A percentile compares a stretch with the other conserved stretches of the same genome.
These are phyloP conservation scores for Moniliella sp. DNA, from an alignment of 1,284 basidiomycete species.

Conservation along the genomic window DNA sequence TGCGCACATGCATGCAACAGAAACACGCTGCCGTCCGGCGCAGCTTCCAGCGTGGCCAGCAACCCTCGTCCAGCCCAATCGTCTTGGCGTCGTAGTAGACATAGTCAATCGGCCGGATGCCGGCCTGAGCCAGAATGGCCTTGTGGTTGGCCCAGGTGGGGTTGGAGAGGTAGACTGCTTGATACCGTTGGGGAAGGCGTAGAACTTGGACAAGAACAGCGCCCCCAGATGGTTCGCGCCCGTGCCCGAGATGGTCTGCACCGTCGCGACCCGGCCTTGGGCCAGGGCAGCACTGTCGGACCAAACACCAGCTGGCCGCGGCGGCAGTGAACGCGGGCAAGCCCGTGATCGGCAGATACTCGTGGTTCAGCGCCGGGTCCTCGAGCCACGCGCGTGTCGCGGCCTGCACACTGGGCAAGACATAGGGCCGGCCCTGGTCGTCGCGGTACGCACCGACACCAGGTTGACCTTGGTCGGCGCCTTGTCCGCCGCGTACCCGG, in stretches of 20 bases:
- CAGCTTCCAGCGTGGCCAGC: constrained; percentile 31
- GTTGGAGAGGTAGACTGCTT: constrained; percentile 68
- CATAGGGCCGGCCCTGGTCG: constrained; percentile 79
- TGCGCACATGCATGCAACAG: constrained; percentile 41
- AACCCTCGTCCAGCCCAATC: constrained; percentile 32
- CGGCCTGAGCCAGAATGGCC: constrained; percentile 53
- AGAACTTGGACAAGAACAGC: constrained; percentile 65
- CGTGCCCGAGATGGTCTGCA: constrained; percentile 92
- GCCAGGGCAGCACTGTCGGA: constrained; percentile 46
- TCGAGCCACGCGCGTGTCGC: constrained; percentile 51
- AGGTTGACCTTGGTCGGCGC: constrained; percentile 84
- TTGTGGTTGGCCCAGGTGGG: constrained; percentile 98
- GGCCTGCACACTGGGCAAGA: constrained; percentile 71
- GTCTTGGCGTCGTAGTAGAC: constrained; percentile 38
- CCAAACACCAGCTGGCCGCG: constrained; percentile 81
- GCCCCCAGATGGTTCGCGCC: constrained; percentile 90
- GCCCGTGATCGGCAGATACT: constrained; percentile 91
- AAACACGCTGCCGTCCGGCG: constrained; percentile 38
- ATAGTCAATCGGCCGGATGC: constrained; percentile 75
- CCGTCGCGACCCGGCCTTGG: constrained; percentile 52
- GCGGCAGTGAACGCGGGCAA: constrained; percentile 66
- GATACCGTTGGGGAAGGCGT: constrained; percentile 59
- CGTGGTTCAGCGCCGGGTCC: constrained; percentile 66
- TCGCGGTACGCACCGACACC: constrained; percentile 68
- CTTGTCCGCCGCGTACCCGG: constrained; percentile 63